phyloP scores from a whole-genome alignment of 2,329 filamentous ascomycete species.

The Colletotrichum sp. region DNA sequence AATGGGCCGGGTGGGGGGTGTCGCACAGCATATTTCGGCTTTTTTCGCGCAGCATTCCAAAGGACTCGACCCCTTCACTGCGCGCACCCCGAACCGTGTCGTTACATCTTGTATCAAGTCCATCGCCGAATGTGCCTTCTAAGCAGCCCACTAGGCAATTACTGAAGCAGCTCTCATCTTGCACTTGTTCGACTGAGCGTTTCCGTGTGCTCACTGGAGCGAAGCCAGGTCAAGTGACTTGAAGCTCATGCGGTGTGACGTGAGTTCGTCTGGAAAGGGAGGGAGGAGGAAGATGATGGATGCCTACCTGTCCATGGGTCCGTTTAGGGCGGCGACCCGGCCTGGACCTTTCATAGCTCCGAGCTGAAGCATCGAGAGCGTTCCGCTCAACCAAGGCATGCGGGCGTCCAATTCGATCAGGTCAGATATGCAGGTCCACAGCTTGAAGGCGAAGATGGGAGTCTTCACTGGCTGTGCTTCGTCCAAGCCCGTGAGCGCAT shows the following conservation, averaged over 20 bases:
- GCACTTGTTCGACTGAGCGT: slow-evolving; percentile 34
- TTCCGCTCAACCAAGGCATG: slow-evolving; percentile 90
- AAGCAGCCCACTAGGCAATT: background rate
- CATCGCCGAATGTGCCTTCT: background rate
- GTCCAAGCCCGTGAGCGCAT: slow-evolving; percentile 19
- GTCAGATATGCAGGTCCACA: slow-evolving; percentile 77
- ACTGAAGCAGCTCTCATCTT: slow-evolving; percentile 22
- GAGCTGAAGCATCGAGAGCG: slow-evolving; percentile 78
- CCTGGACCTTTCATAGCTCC: slow-evolving; percentile 76
- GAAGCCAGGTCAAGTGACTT: slow-evolving; percentile 50
- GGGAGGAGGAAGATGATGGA: slow-evolving; percentile 33
- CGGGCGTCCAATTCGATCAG: slow-evolving; percentile 76
- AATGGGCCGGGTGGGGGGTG: slow-evolving; percentile 14
- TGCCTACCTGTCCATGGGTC: slow-evolving; percentile 88
- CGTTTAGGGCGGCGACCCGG: slow-evolving; percentile 74
- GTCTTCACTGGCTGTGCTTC: slow-evolving; percentile 41
- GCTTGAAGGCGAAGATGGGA: slow-evolving; percentile 77
- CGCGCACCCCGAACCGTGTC: slow-evolving; percentile 10
- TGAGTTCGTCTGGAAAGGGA: slow-evolving; percentile 1
- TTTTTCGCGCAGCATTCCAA: slow-evolving; percentile 5
- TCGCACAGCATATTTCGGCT: slow-evolving; percentile 21
- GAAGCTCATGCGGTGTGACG: slow-evolving; percentile 48
- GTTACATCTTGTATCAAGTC: background rate
- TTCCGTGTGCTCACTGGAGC: slow-evolving; percentile 41
- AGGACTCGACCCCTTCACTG: background rate